Base-by-base conservation (phyloP, 306 rosid genomes). In the Clitoria ternatea region DNA sequence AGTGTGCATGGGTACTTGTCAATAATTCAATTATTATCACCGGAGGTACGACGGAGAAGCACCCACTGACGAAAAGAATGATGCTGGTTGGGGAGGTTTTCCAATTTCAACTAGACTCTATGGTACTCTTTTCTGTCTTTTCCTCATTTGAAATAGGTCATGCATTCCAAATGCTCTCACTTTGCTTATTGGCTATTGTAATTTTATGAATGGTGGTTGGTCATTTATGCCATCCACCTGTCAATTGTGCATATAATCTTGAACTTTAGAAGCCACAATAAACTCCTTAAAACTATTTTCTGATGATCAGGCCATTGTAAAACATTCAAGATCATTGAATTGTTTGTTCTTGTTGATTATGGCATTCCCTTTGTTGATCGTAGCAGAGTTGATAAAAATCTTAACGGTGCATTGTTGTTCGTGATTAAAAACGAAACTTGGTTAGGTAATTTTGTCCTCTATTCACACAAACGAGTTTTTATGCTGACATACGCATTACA, bases 41-140 rank as follows among this genome's bases (percentile, higher is more conserved):
- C 0, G 97, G 98, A 4, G 98, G 98, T 36, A 88, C 97, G 23
- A 93, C 97, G 18, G 96, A 93, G 64, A 93, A 93, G 79, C 92
- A 93, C 68, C 96, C 97, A 1, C 66, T 77, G 23, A 88, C 88
- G 59, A 88, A 93, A 62, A 77, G 94, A 76, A 93, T 93, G 98
- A 82, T 89, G 65, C 81, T 94, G 52, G 90, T 87, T 44, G 97
- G 97, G 54, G 97, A 94, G 74, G 85, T 94, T 61, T 87, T 94
- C 85, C 92, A 67, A 26, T 94, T 90, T 80, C 59, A 90, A 64
- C 57, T 90, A 18, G 82, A 85, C 48, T 11, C 90, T 1, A 70
- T 78, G 94, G 97, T 90, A 89, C 64, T 48, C 27, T 59, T 59
- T 0, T 33, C 27, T 1, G 22, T 53, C 29, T 63, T 30, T 30